Evolutionary conservation across 495 filamentous ascomycete genomes (phyloP).

Genomic region (Glarea lozoyensis): DNA sequence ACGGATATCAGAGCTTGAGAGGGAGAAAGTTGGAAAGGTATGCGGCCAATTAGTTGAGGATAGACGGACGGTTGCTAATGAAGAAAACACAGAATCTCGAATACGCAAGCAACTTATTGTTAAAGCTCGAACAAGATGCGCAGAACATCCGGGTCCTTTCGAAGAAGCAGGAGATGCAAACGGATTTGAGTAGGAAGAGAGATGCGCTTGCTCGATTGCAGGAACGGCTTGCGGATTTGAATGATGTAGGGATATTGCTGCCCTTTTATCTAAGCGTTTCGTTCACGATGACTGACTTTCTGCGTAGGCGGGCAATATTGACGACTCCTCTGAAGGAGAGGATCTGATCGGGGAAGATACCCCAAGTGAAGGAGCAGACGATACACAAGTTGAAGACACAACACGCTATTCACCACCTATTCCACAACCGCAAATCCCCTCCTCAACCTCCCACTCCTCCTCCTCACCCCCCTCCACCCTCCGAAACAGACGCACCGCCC

Average conservation of each 20-base stretch:
- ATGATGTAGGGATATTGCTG: conserved; percentile 51
- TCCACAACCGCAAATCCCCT: conserved; percentile 1
- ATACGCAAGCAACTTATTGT: conserved; percentile 67
- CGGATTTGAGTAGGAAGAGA: conserved; percentile 55
- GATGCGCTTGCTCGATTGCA: conserved; percentile 46
- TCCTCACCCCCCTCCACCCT: conserved; percentile 21
- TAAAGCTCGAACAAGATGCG: conserved; percentile 67
- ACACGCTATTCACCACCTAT: conserved; percentile 8
- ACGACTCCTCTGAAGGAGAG: conserved; percentile 39
- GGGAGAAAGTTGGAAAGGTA: conserved; percentile 57
- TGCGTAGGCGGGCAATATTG: too few relatives aligned
- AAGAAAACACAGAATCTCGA: conserved; percentile 64
- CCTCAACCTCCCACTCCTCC: conserved; percentile 6
- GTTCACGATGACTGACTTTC: too few relatives aligned
- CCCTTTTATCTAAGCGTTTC: too few relatives aligned
- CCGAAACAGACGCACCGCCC: conserved; percentile 7
- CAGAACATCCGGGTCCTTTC: conserved; percentile 53
- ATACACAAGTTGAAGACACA: conserved; percentile 15
- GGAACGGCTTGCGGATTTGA: conserved; percentile 54
- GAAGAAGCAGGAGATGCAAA: conserved; percentile 57
- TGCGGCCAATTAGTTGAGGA: conserved; percentile 15
- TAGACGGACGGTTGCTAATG: background rate
- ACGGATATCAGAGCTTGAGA: conserved; percentile 57
- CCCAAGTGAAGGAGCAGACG: conserved; percentile 15
- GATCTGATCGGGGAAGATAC: conserved; percentile 39